Conservation (phyloP, 768 basidiomycete genomes). For the Boletales sp. region DNA sequence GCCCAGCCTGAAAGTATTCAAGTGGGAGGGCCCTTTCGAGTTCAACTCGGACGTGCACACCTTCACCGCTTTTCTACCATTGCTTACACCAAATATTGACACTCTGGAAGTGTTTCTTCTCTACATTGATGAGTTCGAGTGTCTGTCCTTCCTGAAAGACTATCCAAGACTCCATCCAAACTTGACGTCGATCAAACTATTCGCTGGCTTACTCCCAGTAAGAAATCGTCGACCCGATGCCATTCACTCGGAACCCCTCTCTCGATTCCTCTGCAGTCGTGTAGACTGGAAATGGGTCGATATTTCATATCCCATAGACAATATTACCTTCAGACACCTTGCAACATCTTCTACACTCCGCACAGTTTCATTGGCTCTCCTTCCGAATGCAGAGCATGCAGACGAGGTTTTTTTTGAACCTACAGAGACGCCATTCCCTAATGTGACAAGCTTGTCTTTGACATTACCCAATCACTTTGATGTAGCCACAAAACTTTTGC, state of each 20-base stretch:
- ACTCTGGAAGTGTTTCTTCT: background rate
- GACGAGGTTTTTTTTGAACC: background rate
- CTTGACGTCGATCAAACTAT: too few relatives aligned
- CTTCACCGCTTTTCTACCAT: background rate
- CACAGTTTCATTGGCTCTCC: too few relatives aligned
- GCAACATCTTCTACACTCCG: background rate
- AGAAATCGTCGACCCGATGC: too few relatives aligned
- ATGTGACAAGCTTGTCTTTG: background rate
- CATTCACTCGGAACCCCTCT: too few relatives aligned
- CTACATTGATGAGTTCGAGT: too few relatives aligned
- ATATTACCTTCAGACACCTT: background rate
- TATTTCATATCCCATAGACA: background rate
- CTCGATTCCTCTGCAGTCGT: too few relatives aligned
- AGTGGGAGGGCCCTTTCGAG: background rate
- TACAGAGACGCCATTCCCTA: background rate
- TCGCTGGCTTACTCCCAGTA: too few relatives aligned
- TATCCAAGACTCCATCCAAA: too few relatives aligned
- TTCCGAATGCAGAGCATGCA: background rate
- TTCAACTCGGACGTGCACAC: too few relatives aligned
- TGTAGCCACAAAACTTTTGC: background rate
- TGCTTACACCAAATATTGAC: background rate
- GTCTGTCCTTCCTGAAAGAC: too few relatives aligned
- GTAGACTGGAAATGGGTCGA: too few relatives aligned
- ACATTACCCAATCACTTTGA: background rate
- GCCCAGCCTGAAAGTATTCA: background rate